Conservation (phyloP, 2,329 filamentous ascomycete genomes). For the Calonectria fujianensis region DNA sequence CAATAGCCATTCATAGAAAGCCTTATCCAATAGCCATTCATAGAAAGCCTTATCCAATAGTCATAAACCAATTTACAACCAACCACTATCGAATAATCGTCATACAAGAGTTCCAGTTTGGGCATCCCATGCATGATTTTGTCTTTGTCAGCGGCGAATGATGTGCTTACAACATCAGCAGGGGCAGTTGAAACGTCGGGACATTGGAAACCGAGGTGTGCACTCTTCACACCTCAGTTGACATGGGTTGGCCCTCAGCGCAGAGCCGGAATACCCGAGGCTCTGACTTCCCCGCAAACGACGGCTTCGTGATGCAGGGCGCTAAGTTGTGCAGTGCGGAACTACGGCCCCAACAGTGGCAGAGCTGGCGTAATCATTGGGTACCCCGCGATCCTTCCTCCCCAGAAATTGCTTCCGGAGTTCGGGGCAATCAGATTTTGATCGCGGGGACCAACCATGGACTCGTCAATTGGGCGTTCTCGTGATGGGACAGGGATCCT, state of each 20-base stretch:
- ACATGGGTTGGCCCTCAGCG: slow-evolving; percentile 3
- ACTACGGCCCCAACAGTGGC: neutral
- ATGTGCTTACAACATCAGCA: too few relatives aligned
- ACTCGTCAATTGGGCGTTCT: slow-evolving; percentile 18
- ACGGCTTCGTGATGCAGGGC: neutral
- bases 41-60: slow-evolving; percentile 55
- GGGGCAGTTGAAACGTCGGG: slow-evolving; percentile 3
- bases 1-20: slow-evolving; percentile 53
- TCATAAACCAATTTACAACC: neutral
- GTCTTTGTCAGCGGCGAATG: neutral
- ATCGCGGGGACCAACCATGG: slow-evolving; percentile 2
- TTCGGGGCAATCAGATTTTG: slow-evolving; percentile 12
- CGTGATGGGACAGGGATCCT: slow-evolving; percentile 5
- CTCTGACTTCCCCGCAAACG: slow-evolving; percentile 13
- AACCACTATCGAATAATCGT: neutral
- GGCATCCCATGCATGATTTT: neutral
- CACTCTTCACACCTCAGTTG: neutral
- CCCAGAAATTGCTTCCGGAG: slow-evolving; percentile 21
- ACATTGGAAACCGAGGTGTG: slow-evolving; percentile 23
- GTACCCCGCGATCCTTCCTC: slow-evolving; percentile 30
- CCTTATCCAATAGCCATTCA: slow-evolving; percentile 52
- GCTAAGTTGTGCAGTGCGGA: slow-evolving; percentile 1
- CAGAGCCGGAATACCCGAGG: slow-evolving; percentile 20
- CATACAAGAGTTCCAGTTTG: neutral
- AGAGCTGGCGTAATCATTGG: slow-evolving; percentile 23